Evolutionary conservation across 164 flowering plant genomes (phyloP), one percentile per base, ranked within the genome.

Genomic region (Platanus orientalis): DNA sequence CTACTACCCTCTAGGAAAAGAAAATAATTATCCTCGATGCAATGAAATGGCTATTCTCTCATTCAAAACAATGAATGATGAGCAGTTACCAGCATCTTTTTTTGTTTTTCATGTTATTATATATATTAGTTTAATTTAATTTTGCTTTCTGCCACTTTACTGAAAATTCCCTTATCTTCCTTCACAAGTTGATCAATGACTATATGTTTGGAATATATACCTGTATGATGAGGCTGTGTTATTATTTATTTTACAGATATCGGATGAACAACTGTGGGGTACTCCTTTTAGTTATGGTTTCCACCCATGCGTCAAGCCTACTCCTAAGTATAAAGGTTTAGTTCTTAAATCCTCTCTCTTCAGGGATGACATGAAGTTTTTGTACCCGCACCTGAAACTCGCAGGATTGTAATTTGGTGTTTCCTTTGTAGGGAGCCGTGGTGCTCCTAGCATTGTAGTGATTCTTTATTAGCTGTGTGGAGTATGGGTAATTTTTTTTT

Each of bases 231-330:
- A 29, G 32, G 29, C 13, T 55, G 0, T 52, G 23, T 14, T 49
- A 39, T 59, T 56, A 58, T 30, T 26, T 25, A 59, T 53, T 50
- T 44, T 76, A 70, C 79, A 89, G 90, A 44, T 71, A 44, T 26
- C 55, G 7, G 84, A 77, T 51, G 78, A 69, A 27, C 34, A 63
- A 69, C 81, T 87, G 13, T 87, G 89, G 98, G 77, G 60, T 75
- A 69, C 86, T 77, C 80, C 89, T 61, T 76, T 59, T 54, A 80
- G 78, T 67, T 10, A 72, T 76, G 85, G 84, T 47, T 80, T 89
- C 55, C 80, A 70, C 25, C 83, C 85, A 13, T 94, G 97, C 63
- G 69, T 84, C 68, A 79, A 84, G 72, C 96, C 91, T 30, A 86
- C 91, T 4, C 23, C 75, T 47, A 77, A 60, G 75, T 87, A 87